Evolutionary conservation across 345 rosid species (phyloP).

Genomic region (Euclidium syriacum): DNA sequence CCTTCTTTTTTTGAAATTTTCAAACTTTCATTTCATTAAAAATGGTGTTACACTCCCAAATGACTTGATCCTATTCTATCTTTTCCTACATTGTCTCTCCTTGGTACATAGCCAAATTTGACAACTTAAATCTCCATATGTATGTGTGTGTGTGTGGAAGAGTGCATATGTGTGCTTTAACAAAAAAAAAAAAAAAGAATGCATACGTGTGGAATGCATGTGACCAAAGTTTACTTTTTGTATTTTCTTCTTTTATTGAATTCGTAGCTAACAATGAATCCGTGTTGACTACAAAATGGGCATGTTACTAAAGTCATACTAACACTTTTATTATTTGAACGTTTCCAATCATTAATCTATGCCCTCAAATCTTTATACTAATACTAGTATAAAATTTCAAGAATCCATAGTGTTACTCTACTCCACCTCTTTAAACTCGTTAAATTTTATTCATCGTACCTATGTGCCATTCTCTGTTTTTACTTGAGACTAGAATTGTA

Average conservation of each 20-base stretch:
- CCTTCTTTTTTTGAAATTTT: no score
- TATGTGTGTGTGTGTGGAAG: background rate
- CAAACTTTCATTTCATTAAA: no score
- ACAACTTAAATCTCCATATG: no score
- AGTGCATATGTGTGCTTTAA: slow-evolving; percentile 21
- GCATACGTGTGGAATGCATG: slow-evolving; percentile 19
- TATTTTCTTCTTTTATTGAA: slow-evolving; percentile 7
- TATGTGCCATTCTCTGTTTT: background rate
- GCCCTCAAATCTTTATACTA: background rate
- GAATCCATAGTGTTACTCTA: background rate
- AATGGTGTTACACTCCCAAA: no score
- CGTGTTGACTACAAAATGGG: slow-evolving; percentile 8
- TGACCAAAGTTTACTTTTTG: slow-evolving; percentile 11
- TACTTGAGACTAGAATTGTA: no score
- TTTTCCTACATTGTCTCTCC: no score
- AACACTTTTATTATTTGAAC: background rate
- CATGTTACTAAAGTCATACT: slow-evolving; percentile 12
- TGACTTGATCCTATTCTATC: no score
- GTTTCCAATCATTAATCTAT: slow-evolving; percentile 22
- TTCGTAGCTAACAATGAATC: background rate
- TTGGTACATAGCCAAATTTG: no score
- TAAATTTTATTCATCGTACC: background rate
- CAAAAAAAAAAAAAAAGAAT: no score
- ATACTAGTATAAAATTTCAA: background rate
- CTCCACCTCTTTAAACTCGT: background rate